Base-by-base conservation (phyloP, 1,284 basidiomycete species). In the Xanthoconium separans region DNA sequence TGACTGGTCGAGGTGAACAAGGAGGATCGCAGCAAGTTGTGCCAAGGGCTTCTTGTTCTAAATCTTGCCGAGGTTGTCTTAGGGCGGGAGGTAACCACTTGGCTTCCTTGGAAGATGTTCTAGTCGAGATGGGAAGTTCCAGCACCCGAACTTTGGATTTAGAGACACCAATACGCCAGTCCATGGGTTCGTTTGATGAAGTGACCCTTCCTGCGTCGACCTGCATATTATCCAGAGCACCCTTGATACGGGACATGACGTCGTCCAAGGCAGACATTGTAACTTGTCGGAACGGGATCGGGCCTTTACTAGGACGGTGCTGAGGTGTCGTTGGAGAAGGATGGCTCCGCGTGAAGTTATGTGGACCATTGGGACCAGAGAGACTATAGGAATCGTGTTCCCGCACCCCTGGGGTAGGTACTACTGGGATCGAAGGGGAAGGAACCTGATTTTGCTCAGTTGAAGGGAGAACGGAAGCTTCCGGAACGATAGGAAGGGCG, bases 221-320 rank as follows among this genome's bases (percentile, higher is more conserved):
- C 51, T 89, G 84, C 81, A 91, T 89, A 37, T 80, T 81, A 65
- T 84, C 81, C 64, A 96, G 73, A 5, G 87, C 93, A 22, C 90
- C 92, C 66, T 90, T 93, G 64, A 97, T 93, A 30, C 93, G 82
- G 7, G 89, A 92, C 80, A 97, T 89, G 50, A 86, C 84, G 65
- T 93, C 88, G 64, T 94, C 88, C 61, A 95, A 74, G 15, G 89
- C 79, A 6, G 88, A 84, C 78, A 91, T 86, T 16, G 84, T 77
- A 41, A 82, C 82, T 61, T 87, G 89, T 63, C 83, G 84, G 68
- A 82, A 82, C 39, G 72, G 55, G n/a, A 69, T 58, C 6, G 70
- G 55, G 4, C 65, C 64, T 39, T 69, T 63, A 16, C 66, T 66
- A 20, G 68, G 69, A 41, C 71, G 68, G 48, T 67, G 65, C 4